Base-by-base conservation (phyloP, 2,329 filamentous ascomycete genomes). In the Arthrobotrys entomopaga region DNA sequence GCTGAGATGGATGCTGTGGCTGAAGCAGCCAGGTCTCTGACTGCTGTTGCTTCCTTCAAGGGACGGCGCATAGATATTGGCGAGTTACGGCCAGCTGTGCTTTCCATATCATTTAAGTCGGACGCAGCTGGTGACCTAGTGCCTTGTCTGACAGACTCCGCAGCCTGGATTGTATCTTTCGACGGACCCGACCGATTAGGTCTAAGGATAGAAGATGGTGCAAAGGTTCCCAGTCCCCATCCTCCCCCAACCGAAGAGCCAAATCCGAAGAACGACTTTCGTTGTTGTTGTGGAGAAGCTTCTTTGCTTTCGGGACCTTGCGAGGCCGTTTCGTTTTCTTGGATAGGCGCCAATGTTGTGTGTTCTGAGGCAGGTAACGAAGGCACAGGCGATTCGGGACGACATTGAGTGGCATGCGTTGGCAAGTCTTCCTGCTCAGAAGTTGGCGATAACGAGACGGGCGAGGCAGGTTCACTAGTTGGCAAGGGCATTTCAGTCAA, bases 221-320 rank as follows among this genome's bases (percentile, higher is more conserved):
- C 26, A 38, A 74, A 74, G 19, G 19, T 56, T 16, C 61, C 60
- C 10, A 73, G 56, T 13, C 69, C 69, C 57, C 63, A 74, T 50
- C 40, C 57, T 20, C 57, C 48, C 15, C 57, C 52, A 16, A 74
- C 52, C 34, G 58, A 61, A 29, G 64, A 26, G 5, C 43, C 46
- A 29, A 60, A 67, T 13, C 70, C 70, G 13, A 67, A 74, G 22
- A 74, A 59, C 48, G 57, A 38, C 16, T 43, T 24, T 43, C 16
- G 34, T 34, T 24, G 57, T 63, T 29, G 52, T 24, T 26, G 24
- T 10, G 2, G 29, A 34, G 29, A 34, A 1, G 7, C 29, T 34
- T 34, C 29, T 19, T 50, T 50, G 8, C 11, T 13, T 16, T 26
- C 4, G 26, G 56, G 48, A 19, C 48, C 26, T 34, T 34, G 29